phyloP scores from a whole-genome alignment of 73 alveolate genomes.

The Stentor roeselii region DNA sequence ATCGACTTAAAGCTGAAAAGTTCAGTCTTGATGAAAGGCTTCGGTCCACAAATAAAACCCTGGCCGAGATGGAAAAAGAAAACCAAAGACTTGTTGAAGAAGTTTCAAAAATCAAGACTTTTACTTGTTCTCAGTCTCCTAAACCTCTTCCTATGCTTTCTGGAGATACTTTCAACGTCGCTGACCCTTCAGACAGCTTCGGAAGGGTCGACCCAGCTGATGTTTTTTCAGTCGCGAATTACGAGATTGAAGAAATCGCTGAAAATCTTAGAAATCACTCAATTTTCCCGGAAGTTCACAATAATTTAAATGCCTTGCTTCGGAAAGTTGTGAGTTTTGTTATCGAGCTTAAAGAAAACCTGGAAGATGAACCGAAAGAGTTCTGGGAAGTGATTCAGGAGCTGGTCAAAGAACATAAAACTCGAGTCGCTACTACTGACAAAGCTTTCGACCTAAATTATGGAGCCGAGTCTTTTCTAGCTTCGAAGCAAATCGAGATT shows the following conservation, averaged over 20 bases:
- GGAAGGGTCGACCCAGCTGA: not conserved
- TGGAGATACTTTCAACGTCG: not conserved
- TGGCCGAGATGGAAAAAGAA: not conserved
- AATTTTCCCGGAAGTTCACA: not conserved
- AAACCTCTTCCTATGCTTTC: not conserved
- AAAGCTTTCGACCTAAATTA: not conserved
- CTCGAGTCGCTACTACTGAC: too few species aligned
- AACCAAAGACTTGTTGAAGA: not conserved
- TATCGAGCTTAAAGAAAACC: not conserved
- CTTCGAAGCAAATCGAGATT: not conserved
- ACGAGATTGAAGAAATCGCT: not conserved
- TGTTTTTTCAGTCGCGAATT: too few species aligned
- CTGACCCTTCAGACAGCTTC: not conserved
- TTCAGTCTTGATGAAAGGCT: slow-evolving; percentile 3
- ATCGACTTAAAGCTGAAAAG: not conserved
- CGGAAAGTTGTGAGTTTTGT: too few species aligned
- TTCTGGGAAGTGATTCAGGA: too few species aligned
- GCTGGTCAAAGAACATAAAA: not conserved
- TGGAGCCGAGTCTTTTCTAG: not conserved
- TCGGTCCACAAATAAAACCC: not conserved
- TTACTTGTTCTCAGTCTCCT: not conserved
- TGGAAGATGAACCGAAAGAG: not conserved
- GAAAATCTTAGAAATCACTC: not conserved
- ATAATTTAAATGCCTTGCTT: not conserved
- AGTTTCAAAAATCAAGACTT: not conserved